Conservation (phyloP, 179 eudicot species). For the Silene noctiflora region DNA sequence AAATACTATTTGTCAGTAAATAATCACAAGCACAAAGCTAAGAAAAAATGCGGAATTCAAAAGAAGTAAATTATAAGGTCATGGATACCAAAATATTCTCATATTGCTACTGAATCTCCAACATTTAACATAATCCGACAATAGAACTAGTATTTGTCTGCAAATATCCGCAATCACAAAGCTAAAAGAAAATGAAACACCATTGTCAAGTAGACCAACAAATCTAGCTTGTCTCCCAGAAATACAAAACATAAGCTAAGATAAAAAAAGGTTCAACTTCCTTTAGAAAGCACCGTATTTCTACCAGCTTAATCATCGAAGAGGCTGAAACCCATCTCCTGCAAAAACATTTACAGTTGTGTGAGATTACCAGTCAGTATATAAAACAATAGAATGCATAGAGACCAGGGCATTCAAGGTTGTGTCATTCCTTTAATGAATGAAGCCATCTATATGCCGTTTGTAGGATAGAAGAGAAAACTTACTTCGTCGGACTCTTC, state of each 20-base stretch:
- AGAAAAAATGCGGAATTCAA: no score
- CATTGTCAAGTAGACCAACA: not conserved
- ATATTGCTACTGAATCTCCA: constrained; percentile 15
- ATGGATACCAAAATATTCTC: constrained; percentile 1
- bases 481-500: constrained; percentile 62
- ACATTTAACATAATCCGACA: constrained; percentile 20
- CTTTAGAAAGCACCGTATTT: not conserved
- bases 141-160: constrained; percentile 28
- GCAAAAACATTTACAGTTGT: constrained; percentile 20
- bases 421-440: no score
- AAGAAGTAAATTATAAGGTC: not conserved
- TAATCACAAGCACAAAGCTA: not conserved
- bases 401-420: no score
- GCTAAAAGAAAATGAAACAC: not conserved
- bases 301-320: constrained; percentile 32
- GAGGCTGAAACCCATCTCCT: constrained; percentile 63
- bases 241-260: constrained; percentile 2
- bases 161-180: constrained; percentile 2
- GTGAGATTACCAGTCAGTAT: not conserved
- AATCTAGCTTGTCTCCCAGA: not conserved
- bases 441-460: no score
- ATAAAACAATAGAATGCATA: no score
- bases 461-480: not conserved
- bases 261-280: not conserved
- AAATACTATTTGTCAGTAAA: constrained; percentile 27